These are phyloP conservation scores for Prunus salicina DNA, from an alignment of 306 rosid species.

Conservation along the genomic window DNA sequence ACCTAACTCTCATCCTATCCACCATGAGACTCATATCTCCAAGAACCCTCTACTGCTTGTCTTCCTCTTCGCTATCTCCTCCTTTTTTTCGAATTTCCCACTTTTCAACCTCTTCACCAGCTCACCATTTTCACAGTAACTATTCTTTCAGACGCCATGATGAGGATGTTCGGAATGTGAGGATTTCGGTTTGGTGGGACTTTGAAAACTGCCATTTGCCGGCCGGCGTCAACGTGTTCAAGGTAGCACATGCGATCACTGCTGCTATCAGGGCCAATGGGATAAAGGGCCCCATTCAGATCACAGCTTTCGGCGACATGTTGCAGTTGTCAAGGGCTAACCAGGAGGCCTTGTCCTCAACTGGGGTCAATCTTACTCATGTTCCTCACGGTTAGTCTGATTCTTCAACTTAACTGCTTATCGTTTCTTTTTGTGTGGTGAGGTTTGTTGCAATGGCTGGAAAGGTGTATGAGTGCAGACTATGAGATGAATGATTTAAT, in stretches of 20 bases:
- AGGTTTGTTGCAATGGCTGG: not conserved
- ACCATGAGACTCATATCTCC: slow-evolving; percentile 27
- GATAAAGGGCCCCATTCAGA: slow-evolving; percentile 74
- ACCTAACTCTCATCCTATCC: slow-evolving; percentile 2
- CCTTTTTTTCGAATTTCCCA: slow-evolving; percentile 28
- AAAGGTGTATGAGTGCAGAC: not conserved
- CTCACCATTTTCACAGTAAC: not conserved
- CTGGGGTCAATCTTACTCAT: slow-evolving; percentile 71
- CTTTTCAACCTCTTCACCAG: slow-evolving; percentile 27
- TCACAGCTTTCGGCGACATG: slow-evolving; percentile 75
- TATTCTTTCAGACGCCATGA: slow-evolving; percentile 35
- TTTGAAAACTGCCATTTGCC: slow-evolving; percentile 76
- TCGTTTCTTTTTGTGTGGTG: not conserved
- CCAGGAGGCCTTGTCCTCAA: slow-evolving; percentile 71
- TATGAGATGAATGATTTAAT: not conserved
- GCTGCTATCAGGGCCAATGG: slow-evolving; percentile 73
- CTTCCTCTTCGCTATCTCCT: slow-evolving; percentile 4
- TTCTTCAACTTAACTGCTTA: not conserved
- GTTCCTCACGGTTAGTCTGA: slow-evolving; percentile 50
- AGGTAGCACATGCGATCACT: slow-evolving; percentile 43
- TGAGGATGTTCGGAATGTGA: slow-evolving; percentile 58
- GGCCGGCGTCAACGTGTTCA: slow-evolving; percentile 33
- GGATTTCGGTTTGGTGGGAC: slow-evolving; percentile 98
- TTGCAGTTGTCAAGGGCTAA: slow-evolving; percentile 48
- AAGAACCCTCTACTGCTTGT: slow-evolving; percentile 5